phyloP scores from a whole-genome alignment of 306 rosid genomes.

The Corylus avellana region DNA sequence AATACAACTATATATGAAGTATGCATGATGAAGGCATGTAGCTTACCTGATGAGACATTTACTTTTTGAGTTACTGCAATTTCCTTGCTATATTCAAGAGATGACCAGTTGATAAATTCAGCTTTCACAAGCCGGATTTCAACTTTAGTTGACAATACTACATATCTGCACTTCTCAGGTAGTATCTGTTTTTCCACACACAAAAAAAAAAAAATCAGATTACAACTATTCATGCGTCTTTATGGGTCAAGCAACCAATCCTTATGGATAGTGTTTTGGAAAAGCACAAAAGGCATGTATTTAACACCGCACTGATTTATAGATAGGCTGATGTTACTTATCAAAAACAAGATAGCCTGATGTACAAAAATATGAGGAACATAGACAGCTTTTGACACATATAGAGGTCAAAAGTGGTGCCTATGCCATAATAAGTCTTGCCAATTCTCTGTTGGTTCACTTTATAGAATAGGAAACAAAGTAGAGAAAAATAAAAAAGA shows the following conservation, averaged over 20 bases:
- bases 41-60: constrained; percentile 47
- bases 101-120: constrained; percentile 53
- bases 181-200: constrained; percentile 50
- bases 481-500: neutral
- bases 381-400: neutral
- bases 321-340: neutral
- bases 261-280: neutral
- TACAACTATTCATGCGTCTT: neutral
- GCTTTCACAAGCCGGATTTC: constrained; percentile 78
- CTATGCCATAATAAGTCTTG: neutral
- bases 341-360: neutral
- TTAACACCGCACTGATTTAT: neutral
- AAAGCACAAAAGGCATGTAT: neutral
- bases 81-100: constrained; percentile 67
- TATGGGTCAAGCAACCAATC: neutral
- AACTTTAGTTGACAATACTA: constrained; percentile 69
- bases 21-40: neutral
- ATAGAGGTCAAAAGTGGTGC: neutral
- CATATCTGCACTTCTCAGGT: constrained; percentile 59
- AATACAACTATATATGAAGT: neutral
- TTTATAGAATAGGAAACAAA: neutral
- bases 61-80: constrained; percentile 32
- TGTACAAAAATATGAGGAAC: neutral
- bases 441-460: neutral
- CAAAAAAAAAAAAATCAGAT: neutral